Conservation (phyloP, 441 rosid species). For the Manihot esculenta region DNA sequence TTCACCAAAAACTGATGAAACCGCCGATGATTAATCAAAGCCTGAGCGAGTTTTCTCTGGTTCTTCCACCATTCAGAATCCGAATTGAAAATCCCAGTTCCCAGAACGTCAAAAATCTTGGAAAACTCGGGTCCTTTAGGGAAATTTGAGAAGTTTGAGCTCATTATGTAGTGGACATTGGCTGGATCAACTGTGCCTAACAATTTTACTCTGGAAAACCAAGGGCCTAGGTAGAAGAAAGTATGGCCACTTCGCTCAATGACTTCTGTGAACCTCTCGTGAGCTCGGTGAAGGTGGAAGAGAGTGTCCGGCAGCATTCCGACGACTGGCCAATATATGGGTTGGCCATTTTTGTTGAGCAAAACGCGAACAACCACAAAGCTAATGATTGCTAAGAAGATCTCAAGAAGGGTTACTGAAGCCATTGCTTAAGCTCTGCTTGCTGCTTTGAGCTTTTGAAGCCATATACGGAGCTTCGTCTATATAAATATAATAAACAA, state of each 20-base stretch:
- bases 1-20: slow-evolving; percentile 34
- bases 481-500: neutral
- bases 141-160: slow-evolving; percentile 43
- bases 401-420: slow-evolving; percentile 4
- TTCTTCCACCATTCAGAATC: slow-evolving; percentile 37
- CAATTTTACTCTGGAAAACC: slow-evolving; percentile 30
- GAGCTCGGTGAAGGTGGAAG: slow-evolving; percentile 30
- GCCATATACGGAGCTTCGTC: no score
- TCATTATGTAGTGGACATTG: slow-evolving; percentile 43
- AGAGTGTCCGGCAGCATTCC: slow-evolving; percentile 43
- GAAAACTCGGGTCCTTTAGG: slow-evolving; percentile 40
- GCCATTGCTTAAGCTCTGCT: neutral
- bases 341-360: slow-evolving; percentile 15
- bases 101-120: slow-evolving; percentile 38
- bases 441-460: neutral
- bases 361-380: slow-evolving; percentile 14
- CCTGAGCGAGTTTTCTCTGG: slow-evolving; percentile 28
- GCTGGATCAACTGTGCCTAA: slow-evolving; percentile 37
- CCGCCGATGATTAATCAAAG: slow-evolving; percentile 20
- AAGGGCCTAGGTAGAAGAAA: slow-evolving; percentile 35
- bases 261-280: slow-evolving; percentile 28
- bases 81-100: slow-evolving; percentile 37
- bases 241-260: slow-evolving; percentile 21
- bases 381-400: slow-evolving; percentile 16
- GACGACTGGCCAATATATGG: slow-evolving; percentile 41